A percentile compares a stretch with the other conserved stretches of the same genome.
phyloP scores from a whole-genome alignment of 1,284 basidiomycete genomes.

The Ustilago cynodontis region DNA sequence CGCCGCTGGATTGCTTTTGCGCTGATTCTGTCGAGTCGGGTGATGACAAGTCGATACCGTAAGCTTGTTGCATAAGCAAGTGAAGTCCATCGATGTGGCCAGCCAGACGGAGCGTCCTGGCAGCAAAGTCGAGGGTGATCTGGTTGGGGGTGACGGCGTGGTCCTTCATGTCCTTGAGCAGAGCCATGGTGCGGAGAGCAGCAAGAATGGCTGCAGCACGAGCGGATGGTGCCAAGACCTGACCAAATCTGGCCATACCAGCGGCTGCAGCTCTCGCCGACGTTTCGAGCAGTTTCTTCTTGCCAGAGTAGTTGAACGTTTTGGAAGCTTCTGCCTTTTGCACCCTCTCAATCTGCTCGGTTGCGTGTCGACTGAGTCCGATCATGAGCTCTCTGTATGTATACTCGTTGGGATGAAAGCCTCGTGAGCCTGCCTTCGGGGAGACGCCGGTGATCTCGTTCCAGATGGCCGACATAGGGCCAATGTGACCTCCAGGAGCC shows the following conservation, averaged over 20 bases:
- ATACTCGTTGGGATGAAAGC: constrained; percentile 37
- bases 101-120: constrained; percentile 57
- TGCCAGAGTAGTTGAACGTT: constrained; percentile 31
- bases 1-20: constrained; percentile 16
- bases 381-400: constrained; percentile 62
- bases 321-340: constrained; percentile 47
- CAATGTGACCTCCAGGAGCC: constrained; percentile 52
- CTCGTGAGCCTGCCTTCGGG: constrained; percentile 4
- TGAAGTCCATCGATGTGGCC: constrained; percentile 61
- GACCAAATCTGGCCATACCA: constrained; percentile 34
- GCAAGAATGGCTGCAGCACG: constrained; percentile 51
- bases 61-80: constrained; percentile 55
- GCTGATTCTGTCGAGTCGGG: constrained; percentile 39
- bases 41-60: constrained; percentile 59
- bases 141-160: constrained; percentile 44
- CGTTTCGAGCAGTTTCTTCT: constrained; percentile 36
- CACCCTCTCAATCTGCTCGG: constrained; percentile 51
- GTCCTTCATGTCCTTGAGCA: constrained; percentile 59
- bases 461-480: constrained; percentile 59
- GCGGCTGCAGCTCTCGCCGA: constrained; percentile 38
- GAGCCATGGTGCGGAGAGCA: constrained; percentile 46
- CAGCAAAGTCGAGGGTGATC: constrained; percentile 60
- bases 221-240: constrained; percentile 44
- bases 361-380: constrained; percentile 56
- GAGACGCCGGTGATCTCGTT: constrained; percentile 44